phyloP scores from a whole-genome alignment of 1,284 basidiomycete genomes.

The Moesziomyces parantarcticus region DNA sequence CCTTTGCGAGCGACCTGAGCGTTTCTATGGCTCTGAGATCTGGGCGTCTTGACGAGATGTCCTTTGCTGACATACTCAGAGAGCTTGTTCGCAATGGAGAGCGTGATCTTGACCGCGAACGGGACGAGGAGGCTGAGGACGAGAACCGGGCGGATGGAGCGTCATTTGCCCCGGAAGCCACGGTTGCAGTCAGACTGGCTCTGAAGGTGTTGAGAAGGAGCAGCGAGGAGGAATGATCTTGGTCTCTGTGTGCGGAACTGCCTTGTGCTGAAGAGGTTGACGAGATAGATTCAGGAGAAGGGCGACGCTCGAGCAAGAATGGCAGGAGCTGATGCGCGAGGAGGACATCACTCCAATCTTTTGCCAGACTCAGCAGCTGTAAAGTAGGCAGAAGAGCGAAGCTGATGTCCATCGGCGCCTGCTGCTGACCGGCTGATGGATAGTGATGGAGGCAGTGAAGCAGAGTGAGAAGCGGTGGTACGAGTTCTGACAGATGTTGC shows the following conservation, averaged over 20 bases:
- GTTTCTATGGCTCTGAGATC: conserved; percentile 12
- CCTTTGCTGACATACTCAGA: background rate
- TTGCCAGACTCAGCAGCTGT: conserved; percentile 38
- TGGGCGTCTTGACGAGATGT: background rate
- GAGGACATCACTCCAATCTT: conserved; percentile 29
- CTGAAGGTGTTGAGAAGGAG: conserved; percentile 50
- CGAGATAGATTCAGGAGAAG: conserved; percentile 11
- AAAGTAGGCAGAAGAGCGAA: conserved; percentile 48
- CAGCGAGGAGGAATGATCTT: conserved; percentile 24
- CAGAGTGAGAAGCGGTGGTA: conserved; percentile 27
- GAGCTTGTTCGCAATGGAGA: background rate
- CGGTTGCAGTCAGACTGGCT: conserved; percentile 14
- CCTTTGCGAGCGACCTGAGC: conserved; percentile 23
- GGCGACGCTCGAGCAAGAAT: conserved; percentile 7
- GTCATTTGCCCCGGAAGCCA: background rate
- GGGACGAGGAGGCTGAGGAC: background rate
- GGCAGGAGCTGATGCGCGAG: conserved; percentile 40
- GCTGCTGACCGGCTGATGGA: conserved; percentile 9
- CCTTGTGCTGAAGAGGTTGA: background rate
- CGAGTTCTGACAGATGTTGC: conserved; percentile 18
- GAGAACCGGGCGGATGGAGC: too few species aligned
- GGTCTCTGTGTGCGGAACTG: background rate
- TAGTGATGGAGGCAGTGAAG: conserved; percentile 40
- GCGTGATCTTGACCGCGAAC: conserved; percentile 13
- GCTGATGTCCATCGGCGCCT: conserved; percentile 9